Evolutionary conservation across 495 filamentous ascomycete genomes (phyloP).

Genomic region (Aspergillus bridgeri): DNA sequence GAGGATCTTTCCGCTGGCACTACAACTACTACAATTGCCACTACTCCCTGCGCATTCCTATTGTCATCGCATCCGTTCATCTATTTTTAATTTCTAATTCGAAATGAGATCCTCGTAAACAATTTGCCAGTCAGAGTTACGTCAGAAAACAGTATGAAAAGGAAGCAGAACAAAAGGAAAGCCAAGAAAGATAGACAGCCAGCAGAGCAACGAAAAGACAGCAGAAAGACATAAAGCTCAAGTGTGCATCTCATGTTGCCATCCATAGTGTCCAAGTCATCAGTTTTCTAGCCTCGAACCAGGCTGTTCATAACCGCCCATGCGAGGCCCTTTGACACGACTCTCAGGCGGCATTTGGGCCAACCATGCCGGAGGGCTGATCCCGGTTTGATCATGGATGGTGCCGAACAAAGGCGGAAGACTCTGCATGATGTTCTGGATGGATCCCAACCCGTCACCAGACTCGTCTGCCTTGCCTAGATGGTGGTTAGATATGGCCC

Average conservation of each 20-base stretch:
- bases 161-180: background rate
- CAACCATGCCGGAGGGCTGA: conserved; percentile 68
- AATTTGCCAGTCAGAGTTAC: too few species aligned
- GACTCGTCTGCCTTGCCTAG: conserved; percentile 26
- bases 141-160: background rate
- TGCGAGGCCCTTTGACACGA: background rate
- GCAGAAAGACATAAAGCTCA: background rate
- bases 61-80: too few species aligned
- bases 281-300: background rate
- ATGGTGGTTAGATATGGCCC: background rate
- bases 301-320: background rate
- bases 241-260: background rate
- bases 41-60: too few species aligned
- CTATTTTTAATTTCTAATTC: too few species aligned
- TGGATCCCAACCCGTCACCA: conserved; percentile 45
- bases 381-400: conserved; percentile 81
- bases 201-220: background rate
- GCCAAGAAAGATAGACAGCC: too few species aligned
- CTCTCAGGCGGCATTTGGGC: conserved; percentile 41
- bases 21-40: too few species aligned
- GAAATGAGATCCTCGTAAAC: too few species aligned
- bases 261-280: background rate
- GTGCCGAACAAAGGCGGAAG: conserved; percentile 75
- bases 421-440: conserved; percentile 66
- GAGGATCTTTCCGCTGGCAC: background rate